Evolutionary conservation across 352 stramenopile species (phyloP).

Genomic region (Globisporangium cederbergense): DNA sequence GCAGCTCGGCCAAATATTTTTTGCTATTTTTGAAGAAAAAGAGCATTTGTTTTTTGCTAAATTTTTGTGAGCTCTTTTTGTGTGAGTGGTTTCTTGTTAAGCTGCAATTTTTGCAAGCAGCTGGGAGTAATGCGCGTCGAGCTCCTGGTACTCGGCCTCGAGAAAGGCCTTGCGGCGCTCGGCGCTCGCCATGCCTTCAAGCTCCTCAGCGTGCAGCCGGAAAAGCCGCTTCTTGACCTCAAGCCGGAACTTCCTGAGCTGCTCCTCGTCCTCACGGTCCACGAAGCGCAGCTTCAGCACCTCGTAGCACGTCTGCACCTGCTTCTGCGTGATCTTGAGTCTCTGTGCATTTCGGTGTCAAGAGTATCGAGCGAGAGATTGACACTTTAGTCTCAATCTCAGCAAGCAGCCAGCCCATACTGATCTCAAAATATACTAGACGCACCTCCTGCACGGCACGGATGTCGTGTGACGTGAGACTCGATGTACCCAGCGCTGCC

Average conservation of each 20-base stretch:
- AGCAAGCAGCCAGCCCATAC: neutral
- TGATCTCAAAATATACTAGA: neutral
- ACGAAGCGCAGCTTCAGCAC: constrained; percentile 62
- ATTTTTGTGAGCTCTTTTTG: too few relatives aligned
- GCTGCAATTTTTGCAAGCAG: constrained; percentile 26
- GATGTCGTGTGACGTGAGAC: constrained; percentile 47
- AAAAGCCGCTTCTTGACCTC: constrained; percentile 85
- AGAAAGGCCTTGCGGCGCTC: constrained; percentile 81
- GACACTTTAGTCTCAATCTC: neutral
- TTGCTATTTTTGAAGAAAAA: too few relatives aligned
- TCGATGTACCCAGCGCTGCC: constrained; percentile 30
- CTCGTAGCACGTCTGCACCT: constrained; percentile 83
- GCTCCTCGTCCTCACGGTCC: constrained; percentile 39
- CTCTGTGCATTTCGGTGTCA: constrained; percentile 20
- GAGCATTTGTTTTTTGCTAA: too few relatives aligned
- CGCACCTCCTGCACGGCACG: constrained; percentile 55
- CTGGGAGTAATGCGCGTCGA: constrained; percentile 52
- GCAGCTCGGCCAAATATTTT: neutral
- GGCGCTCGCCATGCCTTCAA: constrained; percentile 64
- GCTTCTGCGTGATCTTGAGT: constrained; percentile 75
- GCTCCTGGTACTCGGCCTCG: constrained; percentile 50
- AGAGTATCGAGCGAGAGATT: neutral
- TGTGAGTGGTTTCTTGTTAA: neutral
- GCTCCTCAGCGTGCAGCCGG: constrained; percentile 57
- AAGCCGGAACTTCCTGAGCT: constrained; percentile 64